phyloP scores from a whole-genome alignment of 2,329 filamentous ascomycete species.

The Thyridium curvatum region DNA sequence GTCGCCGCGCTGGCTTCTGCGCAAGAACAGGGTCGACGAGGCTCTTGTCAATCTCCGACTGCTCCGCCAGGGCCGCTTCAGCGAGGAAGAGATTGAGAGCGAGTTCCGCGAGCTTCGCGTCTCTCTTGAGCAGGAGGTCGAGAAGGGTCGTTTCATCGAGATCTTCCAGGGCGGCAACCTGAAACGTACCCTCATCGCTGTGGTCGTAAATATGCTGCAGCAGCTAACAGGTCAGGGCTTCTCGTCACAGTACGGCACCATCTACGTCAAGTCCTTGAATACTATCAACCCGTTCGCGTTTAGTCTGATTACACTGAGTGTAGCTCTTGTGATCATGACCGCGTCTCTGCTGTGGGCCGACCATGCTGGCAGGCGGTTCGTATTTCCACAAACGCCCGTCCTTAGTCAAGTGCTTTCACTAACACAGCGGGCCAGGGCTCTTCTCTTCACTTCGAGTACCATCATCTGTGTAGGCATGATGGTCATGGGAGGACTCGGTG shows the following conservation, averaged over 20 bases:
- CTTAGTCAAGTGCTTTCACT: too few relatives aligned
- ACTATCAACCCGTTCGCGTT: slow-evolving; percentile 16
- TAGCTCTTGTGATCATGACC: slow-evolving; percentile 11
- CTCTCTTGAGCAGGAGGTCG: slow-evolving; percentile 1
- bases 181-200: slow-evolving; percentile 4
- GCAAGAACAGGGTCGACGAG: slow-evolving; percentile 3
- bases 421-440: not conserved
- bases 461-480: slow-evolving; percentile 22
- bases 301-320: too few relatives aligned
- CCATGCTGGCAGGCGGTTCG: slow-evolving; percentile 4
- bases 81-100: slow-evolving; percentile 8
- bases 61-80: slow-evolving; percentile 7
- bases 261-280: slow-evolving; percentile 19
- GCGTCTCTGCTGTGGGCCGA: slow-evolving; percentile 3
- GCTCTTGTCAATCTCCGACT: slow-evolving; percentile 8
- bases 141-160: slow-evolving; percentile 4
- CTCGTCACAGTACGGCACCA: slow-evolving; percentile 19
- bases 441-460: slow-evolving; percentile 17
- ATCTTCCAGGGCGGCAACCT: slow-evolving; percentile 13
- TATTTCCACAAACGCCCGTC: not conserved
- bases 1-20: slow-evolving; percentile 16
- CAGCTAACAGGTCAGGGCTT: slow-evolving; percentile 22
- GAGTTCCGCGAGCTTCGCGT: slow-evolving; percentile 6
- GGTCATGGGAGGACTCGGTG: slow-evolving; percentile 29
- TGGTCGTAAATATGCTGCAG: slow-evolving; percentile 20